A percentile compares a stretch with the other conserved stretches of the same genome.
phyloP scores from a whole-genome alignment of 768 basidiomycete species.

The Termitomyces sp. region DNA sequence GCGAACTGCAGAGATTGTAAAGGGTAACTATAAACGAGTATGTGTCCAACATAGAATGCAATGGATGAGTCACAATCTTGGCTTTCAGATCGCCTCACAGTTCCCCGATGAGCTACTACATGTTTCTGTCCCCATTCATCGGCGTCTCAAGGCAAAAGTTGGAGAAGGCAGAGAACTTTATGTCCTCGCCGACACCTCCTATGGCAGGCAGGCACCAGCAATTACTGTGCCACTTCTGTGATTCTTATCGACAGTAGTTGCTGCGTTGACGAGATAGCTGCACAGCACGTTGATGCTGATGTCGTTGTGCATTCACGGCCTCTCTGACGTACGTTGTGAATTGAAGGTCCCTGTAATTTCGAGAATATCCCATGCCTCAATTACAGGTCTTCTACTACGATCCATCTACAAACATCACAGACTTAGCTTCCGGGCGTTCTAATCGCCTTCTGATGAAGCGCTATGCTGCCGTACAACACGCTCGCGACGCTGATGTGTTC shows the following conservation, averaged over 20 bases:
- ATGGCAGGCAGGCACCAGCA: conserved; percentile 65
- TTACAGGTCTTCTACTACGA: conserved; percentile 74
- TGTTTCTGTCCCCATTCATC: conserved; percentile 81
- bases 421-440: conserved; percentile 60
- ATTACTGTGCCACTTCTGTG: conserved; percentile 4
- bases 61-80: background rate
- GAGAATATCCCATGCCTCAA: background rate
- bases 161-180: conserved; percentile 17
- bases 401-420: conserved; percentile 40
- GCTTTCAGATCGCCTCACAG: conserved; percentile 74
- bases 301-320: conserved; percentile 37
- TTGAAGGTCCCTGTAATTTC: background rate
- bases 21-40: conserved; percentile 68
- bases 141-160: conserved; percentile 44
- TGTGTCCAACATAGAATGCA: conserved; percentile 13
- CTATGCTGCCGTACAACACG: conserved; percentile 81
- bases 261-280: conserved; percentile 94
- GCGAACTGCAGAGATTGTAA: conserved; percentile 55
- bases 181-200: conserved; percentile 55
- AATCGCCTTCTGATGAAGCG: conserved; percentile 87
- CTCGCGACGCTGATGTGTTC: conserved; percentile 88
- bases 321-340: conserved; percentile 40
- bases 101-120: conserved; percentile 92
- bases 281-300: conserved; percentile 77
- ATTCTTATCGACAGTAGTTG: conserved; percentile 49